phyloP scores from a whole-genome alignment of 2,329 filamentous ascomycete species.

The Aspergillus fumigatus region DNA sequence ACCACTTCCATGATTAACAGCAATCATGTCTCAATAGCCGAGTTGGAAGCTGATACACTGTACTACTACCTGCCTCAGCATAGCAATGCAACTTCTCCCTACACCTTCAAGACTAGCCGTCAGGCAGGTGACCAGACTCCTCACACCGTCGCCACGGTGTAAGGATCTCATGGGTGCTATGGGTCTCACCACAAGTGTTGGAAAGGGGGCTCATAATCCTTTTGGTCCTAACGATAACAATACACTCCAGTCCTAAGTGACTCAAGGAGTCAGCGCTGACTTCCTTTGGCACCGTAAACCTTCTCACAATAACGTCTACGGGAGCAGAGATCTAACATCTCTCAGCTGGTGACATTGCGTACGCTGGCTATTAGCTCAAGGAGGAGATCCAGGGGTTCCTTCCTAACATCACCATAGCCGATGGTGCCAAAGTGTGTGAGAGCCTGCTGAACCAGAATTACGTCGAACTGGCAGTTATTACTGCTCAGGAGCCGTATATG shows the following conservation, averaged over 20 bases:
- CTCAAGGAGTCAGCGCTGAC: background rate
- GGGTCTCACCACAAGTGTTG: background rate
- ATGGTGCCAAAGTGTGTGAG: background rate
- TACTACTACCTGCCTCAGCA: conserved; percentile 21
- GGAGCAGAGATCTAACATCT: background rate
- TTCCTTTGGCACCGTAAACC: background rate
- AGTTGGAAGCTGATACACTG: conserved; percentile 16
- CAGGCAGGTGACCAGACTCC: conserved; percentile 16
- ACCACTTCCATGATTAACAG: background rate
- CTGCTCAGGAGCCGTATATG: background rate
- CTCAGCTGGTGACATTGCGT: background rate
- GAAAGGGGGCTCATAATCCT: background rate
- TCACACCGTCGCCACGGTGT: conserved; percentile 17
- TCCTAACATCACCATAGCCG: background rate
- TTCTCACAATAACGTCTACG: background rate
- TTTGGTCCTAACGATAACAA: background rate
- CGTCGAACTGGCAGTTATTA: background rate
- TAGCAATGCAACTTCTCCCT: conserved; percentile 9
- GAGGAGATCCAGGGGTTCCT: background rate
- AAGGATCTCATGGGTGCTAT: background rate
- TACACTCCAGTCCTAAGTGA: background rate
- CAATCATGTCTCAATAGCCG: conserved; percentile 20
- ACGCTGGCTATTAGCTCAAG: background rate
- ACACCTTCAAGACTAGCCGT: conserved; percentile 18
- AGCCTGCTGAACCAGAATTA: background rate